These are phyloP conservation scores for Domatiomyces globalis DNA, from an alignment of 2,329 filamentous ascomycete species.

Conservation along the genomic window DNA sequence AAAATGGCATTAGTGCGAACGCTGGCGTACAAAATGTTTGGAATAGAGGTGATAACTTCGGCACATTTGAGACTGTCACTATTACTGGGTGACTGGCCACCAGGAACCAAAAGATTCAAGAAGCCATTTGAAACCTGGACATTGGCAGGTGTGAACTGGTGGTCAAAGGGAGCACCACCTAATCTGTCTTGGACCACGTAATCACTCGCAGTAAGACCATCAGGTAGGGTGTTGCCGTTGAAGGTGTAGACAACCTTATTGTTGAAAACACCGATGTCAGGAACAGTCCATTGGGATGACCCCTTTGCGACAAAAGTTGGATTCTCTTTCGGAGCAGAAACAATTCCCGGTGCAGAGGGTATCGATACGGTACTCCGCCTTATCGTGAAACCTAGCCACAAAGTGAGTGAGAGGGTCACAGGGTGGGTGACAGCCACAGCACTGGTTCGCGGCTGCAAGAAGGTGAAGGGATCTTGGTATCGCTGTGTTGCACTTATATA, in stretches of 20 bases:
- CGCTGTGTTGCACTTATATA: background rate
- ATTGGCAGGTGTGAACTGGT: conserved; percentile 10
- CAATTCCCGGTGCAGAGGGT: background rate
- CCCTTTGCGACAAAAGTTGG: conserved; percentile 2
- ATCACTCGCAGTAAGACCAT: conserved; percentile 11
- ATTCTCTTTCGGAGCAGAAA: background rate
- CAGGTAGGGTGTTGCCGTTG: conserved; percentile 5
- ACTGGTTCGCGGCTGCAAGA: background rate
- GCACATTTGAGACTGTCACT: conserved; percentile 10
- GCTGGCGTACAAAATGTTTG: conserved; percentile 15
- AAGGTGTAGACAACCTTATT: conserved; percentile 13
- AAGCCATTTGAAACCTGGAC: conserved; percentile 9
- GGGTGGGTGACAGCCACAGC: background rate
- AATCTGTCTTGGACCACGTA: conserved; percentile 7
- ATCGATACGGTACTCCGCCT: background rate
- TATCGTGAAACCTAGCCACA: background rate
- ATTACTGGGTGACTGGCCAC: conserved; percentile 5
- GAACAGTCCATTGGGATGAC: conserved; percentile 8
- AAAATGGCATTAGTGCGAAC: conserved; percentile 15
- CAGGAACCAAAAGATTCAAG: conserved; percentile 13
- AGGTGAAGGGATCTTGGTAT: background rate
- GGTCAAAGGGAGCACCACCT: conserved; percentile 8
- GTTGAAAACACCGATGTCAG: conserved; percentile 10
- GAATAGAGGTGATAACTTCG: conserved; percentile 9
- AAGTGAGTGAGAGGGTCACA: background rate